These are phyloP conservation scores for Plenodomus biglobosus DNA, from an alignment of 2,329 filamentous ascomycete genomes.

Conservation along the genomic window DNA sequence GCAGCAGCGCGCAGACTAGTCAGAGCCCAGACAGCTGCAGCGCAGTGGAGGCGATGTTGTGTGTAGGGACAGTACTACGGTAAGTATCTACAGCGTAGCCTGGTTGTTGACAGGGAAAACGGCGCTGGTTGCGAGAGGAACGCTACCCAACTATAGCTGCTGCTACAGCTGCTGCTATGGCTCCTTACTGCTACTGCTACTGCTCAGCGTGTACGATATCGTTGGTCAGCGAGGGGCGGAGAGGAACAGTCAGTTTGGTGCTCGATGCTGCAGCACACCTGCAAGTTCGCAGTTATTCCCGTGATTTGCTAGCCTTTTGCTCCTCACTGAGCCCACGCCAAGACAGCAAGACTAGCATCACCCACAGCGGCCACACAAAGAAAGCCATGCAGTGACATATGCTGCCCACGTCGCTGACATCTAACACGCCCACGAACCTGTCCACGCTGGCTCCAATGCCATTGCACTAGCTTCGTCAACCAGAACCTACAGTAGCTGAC, in stretches of 20 bases:
- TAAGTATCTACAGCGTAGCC: no score
- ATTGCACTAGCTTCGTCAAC: no score
- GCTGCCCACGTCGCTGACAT: background rate
- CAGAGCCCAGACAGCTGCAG: constrained; percentile 13
- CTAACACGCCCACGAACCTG: no score
- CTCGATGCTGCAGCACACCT: constrained; percentile 1
- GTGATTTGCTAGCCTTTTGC: constrained; percentile 2
- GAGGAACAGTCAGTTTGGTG: constrained; percentile 2
- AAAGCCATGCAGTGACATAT: background rate
- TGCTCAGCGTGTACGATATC: background rate
- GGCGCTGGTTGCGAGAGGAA: background rate
- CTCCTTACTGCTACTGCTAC: background rate
- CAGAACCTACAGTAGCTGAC: no score
- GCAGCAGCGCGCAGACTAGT: constrained; percentile 16
- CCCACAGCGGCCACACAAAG: constrained; percentile 8
- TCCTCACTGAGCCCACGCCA: constrained; percentile 10
- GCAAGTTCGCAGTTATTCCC: background rate
- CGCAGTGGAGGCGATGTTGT: constrained; percentile 4
- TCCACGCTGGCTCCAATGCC: no score
- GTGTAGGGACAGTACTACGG: no score
- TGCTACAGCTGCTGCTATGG: background rate
- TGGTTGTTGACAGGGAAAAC: background rate
- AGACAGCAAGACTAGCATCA: constrained; percentile 14
- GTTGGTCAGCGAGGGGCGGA: constrained; percentile 1
- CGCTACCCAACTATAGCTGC: background rate